Base-by-base conservation (phyloP, 345 rosid species). In the Boechera divaricarpa region DNA sequence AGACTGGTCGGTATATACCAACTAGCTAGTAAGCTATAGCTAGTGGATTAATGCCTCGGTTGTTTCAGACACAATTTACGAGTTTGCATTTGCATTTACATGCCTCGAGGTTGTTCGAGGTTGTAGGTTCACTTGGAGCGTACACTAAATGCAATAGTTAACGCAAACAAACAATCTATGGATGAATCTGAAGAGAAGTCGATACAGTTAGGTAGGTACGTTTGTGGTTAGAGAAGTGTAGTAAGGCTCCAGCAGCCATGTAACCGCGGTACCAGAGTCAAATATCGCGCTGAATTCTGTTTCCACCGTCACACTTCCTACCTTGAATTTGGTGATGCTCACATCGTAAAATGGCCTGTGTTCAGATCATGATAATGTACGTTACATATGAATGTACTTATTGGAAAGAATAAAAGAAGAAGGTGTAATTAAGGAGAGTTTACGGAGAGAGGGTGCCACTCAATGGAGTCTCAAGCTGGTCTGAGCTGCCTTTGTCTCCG, bases 261-360 rank as follows among this genome's bases (percentile, higher is more conserved):
- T 88, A 73, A 95, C 94, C 3, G 98, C 89, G 52, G 99, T 95
- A 10, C 99, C 99, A 1, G 98, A 82, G 82, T 95, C 99, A 61
- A 95, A 92, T 79, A 91, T 85, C 26, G 96, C 91, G 69, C 18
- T 62, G 55, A 89, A 89, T 15, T 79, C 87, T 56, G 83, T 69
- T 81, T 86, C 80, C n/a, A 63, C 21, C 57, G 83, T 80, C 42
- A 65, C 84, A 18, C 71, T 89, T 78, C 87, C 99, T 32, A 91
- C 88, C 28, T 10, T 81, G 64, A 84, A 73, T 72, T 83, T 83
- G 56, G 85, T 84, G 81, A 91, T 73, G 63, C 83, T 91, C 79
- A 95, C 79, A 74, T 86, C 89, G 83, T 95, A 95, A 72, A 88
- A 85, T 10, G 87, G 93, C 76, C 99, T 49, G 66, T 39, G 54